Conservation (phyloP, 495 filamentous ascomycete genomes). For the Neurospora sp. region DNA sequence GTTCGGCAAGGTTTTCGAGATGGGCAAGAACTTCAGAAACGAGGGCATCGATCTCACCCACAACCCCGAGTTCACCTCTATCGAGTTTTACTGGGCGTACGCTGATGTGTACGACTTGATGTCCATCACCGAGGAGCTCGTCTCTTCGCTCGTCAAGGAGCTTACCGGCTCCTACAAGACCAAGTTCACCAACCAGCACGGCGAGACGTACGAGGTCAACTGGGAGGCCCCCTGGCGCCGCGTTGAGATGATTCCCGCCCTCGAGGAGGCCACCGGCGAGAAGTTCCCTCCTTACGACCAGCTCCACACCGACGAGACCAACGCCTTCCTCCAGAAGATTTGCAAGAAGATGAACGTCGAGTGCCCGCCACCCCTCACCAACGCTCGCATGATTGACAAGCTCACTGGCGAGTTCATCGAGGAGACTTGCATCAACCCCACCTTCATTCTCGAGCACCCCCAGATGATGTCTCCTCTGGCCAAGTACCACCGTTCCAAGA, state of each 20-base stretch:
- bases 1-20: conserved; percentile 76
- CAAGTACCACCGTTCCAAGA: conserved; percentile 76
- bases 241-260: conserved; percentile 91
- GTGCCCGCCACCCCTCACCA: conserved; percentile 82
- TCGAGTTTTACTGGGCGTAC: conserved; percentile 92
- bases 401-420: conserved; percentile 95
- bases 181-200: conserved; percentile 66
- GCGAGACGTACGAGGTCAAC: conserved; percentile 81
- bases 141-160: conserved; percentile 83
- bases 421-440: conserved; percentile 85
- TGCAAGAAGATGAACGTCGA: conserved; percentile 85
- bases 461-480: conserved; percentile 97
- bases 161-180: conserved; percentile 80
- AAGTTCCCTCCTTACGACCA: conserved; percentile 86
- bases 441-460: conserved; percentile 82
- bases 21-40: conserved; percentile 88
- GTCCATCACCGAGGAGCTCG: conserved; percentile 87
- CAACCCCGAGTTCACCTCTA: conserved; percentile 93
- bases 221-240: conserved; percentile 92
- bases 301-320: conserved; percentile 80
- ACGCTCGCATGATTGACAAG: conserved; percentile 96
- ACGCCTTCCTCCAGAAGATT: conserved; percentile 72
- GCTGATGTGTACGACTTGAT: conserved; percentile 90
- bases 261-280: conserved; percentile 82
- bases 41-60: conserved; percentile 90